phyloP scores from a whole-genome alignment of 768 basidiomycete genomes.

The Naematelia aurantialba region DNA sequence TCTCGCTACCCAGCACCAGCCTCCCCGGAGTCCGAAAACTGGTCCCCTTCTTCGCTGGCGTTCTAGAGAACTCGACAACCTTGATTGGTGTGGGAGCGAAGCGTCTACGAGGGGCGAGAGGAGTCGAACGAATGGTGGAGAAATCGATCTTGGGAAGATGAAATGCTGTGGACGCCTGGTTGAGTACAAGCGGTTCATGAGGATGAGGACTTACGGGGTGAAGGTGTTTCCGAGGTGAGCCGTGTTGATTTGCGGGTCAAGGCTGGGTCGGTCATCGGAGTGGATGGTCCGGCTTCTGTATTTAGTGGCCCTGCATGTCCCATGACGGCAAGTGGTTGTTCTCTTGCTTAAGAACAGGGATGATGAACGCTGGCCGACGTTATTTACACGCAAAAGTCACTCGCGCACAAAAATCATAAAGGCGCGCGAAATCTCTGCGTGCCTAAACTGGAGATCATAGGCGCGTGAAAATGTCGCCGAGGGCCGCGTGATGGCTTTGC shows the following conservation, averaged over 20 bases:
- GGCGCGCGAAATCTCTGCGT: neutral
- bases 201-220: neutral
- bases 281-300: neutral
- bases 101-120: slow-evolving; percentile 3
- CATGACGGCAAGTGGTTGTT: neutral
- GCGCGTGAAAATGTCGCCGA: neutral
- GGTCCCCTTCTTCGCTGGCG: neutral
- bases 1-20: neutral
- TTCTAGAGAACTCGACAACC: neutral
- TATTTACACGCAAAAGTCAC: too few species aligned
- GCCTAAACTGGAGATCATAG: neutral
- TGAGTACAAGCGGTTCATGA: neutral
- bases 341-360: too few species aligned
- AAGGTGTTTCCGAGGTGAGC: neutral
- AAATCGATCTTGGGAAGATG: neutral
- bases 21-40: neutral
- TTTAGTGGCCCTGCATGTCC: neutral
- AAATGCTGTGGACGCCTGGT: neutral
- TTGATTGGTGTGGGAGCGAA: slow-evolving; percentile 2
- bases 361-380: too few species aligned
- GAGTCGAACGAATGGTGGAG: neutral
- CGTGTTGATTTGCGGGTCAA: neutral
- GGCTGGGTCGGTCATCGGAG: neutral
- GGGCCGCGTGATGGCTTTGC: neutral
- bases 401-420: too few species aligned